Percentiles rank a stretch among this genome's conserved stretches.
These are phyloP conservation scores for Coemansia sp. DNA, from an alignment of 192 early-diverging fungal genomes.

Conservation along the genomic window DNA sequence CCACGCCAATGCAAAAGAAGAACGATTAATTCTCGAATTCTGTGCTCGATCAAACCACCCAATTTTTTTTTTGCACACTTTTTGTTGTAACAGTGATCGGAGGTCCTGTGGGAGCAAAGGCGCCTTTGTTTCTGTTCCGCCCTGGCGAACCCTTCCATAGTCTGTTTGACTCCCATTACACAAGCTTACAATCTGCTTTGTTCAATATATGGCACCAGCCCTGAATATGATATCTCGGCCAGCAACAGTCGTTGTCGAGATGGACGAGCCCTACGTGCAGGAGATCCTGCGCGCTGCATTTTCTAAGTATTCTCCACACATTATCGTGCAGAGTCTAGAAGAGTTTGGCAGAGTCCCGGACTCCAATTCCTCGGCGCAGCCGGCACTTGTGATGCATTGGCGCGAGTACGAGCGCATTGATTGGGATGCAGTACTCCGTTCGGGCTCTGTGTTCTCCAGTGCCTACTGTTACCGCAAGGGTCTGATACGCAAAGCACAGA, in stretches of 20 bases:
- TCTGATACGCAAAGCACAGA: conserved; percentile 66
- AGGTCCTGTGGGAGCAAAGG: too few relatives aligned
- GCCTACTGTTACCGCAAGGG: conserved; percentile 70
- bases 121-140: too few relatives aligned
- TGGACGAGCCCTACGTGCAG: conserved; percentile 57
- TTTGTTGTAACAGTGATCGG: not conserved
- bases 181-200: not conserved
- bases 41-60: not conserved
- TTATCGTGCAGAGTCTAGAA: not conserved
- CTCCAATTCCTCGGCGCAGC: not conserved
- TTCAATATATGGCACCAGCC: not conserved
- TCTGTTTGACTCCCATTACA: not conserved
- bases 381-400: conserved; percentile 53
- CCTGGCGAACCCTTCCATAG: too few relatives aligned
- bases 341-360: not conserved
- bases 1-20: conserved; percentile 1
- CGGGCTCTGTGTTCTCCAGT: conserved; percentile 39
- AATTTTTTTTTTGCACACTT: not conserved
- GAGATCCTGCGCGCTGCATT: conserved; percentile 26
- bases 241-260: conserved; percentile 42
- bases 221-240: not conserved
- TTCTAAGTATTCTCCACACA: conserved; percentile 22
- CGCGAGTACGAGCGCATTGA: conserved; percentile 67
- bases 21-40: conserved; percentile 3
- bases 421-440: conserved; percentile 53